Conservation (phyloP, 2,329 filamentous ascomycete species). For the Fusarium liriodendri region DNA sequence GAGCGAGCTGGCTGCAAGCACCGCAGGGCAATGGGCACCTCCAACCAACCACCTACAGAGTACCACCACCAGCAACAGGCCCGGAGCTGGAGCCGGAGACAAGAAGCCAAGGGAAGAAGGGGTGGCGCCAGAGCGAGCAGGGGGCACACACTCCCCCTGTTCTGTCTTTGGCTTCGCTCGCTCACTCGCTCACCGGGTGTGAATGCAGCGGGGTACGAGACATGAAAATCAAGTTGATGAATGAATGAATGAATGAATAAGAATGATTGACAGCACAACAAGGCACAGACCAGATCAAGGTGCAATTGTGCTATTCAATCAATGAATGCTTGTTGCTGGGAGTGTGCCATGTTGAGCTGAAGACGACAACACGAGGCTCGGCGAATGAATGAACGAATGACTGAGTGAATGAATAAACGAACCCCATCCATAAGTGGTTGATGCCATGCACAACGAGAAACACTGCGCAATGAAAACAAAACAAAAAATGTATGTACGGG, state of each 20-base stretch:
- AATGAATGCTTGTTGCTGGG: not conserved
- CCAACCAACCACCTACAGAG: not conserved
- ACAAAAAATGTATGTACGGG: not conserved
- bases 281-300: conserved; percentile 25
- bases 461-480: not conserved
- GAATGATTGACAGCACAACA: conserved; percentile 8
- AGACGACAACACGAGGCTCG: not conserved
- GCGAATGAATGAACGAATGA: not conserved
- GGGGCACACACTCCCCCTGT: conserved; percentile 5
- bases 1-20: conserved; percentile 5
- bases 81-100: conserved; percentile 41
- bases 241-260: conserved; percentile 1
- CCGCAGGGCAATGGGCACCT: not conserved
- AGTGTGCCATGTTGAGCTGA: not conserved
- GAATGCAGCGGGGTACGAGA: conserved; percentile 23
- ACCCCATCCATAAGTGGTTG: not conserved
- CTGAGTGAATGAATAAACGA: not conserved
- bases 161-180: not conserved
- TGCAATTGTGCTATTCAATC: conserved; percentile 31
- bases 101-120: conserved; percentile 36
- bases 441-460: conserved; percentile 28
- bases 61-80: conserved; percentile 29
- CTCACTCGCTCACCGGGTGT: conserved; percentile 8
- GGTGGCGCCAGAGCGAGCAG: conserved; percentile 25
- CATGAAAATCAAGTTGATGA: not conserved